phyloP scores from a whole-genome alignment of 2,329 filamentous ascomycete species.

The Aspergillus sp. region DNA sequence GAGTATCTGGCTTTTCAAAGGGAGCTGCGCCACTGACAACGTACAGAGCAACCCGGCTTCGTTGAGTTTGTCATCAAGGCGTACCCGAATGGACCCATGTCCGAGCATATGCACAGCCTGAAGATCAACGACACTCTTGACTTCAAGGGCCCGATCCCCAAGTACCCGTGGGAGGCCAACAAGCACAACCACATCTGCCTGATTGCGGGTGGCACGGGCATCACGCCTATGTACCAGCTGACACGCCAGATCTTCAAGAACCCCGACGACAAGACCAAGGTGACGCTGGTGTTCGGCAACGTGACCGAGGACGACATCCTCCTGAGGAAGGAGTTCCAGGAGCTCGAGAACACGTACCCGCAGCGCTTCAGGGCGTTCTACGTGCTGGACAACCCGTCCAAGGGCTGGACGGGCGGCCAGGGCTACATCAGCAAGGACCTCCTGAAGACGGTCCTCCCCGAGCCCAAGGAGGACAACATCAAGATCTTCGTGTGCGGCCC shows the following conservation, averaged over 20 bases:
- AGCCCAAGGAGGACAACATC: slow-evolving; percentile 83
- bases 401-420: slow-evolving; percentile 65
- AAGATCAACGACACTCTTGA: slow-evolving; percentile 71
- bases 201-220: slow-evolving; percentile 89
- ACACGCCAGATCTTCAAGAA: slow-evolving; percentile 87
- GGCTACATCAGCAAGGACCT: slow-evolving; percentile 85
- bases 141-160: slow-evolving; percentile 91
- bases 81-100: slow-evolving; percentile 89
- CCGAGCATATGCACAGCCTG: slow-evolving; percentile 75
- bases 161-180: slow-evolving; percentile 82
- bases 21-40: neutral
- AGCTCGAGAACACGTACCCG: slow-evolving; percentile 90
- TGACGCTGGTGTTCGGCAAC: slow-evolving; percentile 92
- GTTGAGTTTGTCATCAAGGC: slow-evolving; percentile 86
- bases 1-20: neutral
- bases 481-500: slow-evolving; percentile 97
- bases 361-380: slow-evolving; percentile 95
- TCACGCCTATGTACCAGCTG: slow-evolving; percentile 97
- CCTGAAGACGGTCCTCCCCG: slow-evolving; percentile 86
- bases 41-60: slow-evolving; percentile 62
- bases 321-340: slow-evolving; percentile 70
- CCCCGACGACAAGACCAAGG: slow-evolving; percentile 93
- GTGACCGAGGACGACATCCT: slow-evolving; percentile 83
- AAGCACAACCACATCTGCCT: slow-evolving; percentile 69
- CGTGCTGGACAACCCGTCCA: slow-evolving; percentile 73